Base-by-base conservation (phyloP, 257 asterid genomes). In the Hygrophila difformis region DNA sequence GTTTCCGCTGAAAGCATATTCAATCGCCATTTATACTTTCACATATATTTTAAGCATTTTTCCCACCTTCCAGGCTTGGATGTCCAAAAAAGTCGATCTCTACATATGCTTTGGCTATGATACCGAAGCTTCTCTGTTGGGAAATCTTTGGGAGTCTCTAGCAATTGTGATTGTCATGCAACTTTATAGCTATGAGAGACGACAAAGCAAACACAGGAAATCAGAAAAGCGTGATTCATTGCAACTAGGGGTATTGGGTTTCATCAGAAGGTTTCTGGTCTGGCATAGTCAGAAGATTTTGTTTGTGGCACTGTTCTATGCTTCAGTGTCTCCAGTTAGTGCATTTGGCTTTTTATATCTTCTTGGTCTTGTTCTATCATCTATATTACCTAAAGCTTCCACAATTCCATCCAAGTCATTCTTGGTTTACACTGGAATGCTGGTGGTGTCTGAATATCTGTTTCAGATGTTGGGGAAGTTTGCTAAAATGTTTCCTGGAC, bases 171-270 rank as follows among this genome's bases (percentile, higher is more conserved):
- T 86, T 57, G 99, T 91, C 62, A 91, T 91, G 99, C 96, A 91
- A 74, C 96, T 91, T 68, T 86, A 91, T 49, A 91, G 96, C 73
- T 91, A 91, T 18, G 99, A 91, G 68, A 83, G 99, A 73, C 79
- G 99, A 63, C 93, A 91, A 64, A 91, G 94, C 84, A 76, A 78
- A 66, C 51, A 37, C 57, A 57, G 64, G 68, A 66, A 61, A 58
- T 68, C 81, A 45, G 93, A 71, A 56, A 78, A 70, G 61, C 55
- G 72, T 17, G 79, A 77, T 22, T 67, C 70, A 33, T 56, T 74
- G 54, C 81, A 83, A 53, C 64, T 71, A 50, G 99, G 99, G 44
- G 58, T 82, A 47, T 61, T 83, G 52, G 99, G 96, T 35, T 86
- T 91, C 68, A 23, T 72, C 23, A 82, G 67, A 49, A 81, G 99